Evolutionary conservation across 805 yeast genomes (phyloP), one percentile per base, ranked within the genome.

Genomic region (Yamadazyma endophytica): DNA sequence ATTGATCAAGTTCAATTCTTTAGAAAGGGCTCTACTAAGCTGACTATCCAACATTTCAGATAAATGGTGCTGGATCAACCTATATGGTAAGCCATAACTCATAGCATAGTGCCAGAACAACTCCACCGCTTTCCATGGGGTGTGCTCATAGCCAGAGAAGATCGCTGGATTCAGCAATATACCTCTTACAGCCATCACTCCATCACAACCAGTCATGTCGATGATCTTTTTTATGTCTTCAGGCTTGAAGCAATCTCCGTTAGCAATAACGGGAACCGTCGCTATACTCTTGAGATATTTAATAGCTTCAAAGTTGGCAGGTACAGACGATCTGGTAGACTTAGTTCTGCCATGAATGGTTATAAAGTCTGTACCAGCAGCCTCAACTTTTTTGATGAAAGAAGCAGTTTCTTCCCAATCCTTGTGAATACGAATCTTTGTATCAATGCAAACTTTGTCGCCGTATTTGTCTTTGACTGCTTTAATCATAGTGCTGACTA

Each of bases 151-250:
- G 0, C 95, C 95, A 2, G 83, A 74, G 59, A 92, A 92, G 42
- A 92, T 48, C 0, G 89, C 95, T 0, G 98, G 98, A 53, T 92
- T 92, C 17, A 74, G 64, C 30, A 92, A 60, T 3, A 86, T 64
- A 0, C 98, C 98, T 39, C 98, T 64, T 1, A 85, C 98, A 2
- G 97, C 82, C 98, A 92, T 92, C 6, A 92, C 83, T 6, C 97
- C 98, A 52, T 86, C 92, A 24, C 77, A 87, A 1, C 82, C 82
- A 0, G 97, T 88, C 31, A 53, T 52, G 9, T 71, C 60, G 0
- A 76, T 75, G 17, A 90, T 89, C 13, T 54, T 50, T 25, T 62
- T 47, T n/a, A 83, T 80, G 51, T 87, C 96, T 12, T 66, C 61
- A 15, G 77, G 58, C 0, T 72, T 51, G 48, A 82, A 82, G 49